A percentile compares a stretch with the other conserved stretches of the same genome.
These are phyloP conservation scores for Ganoderma sinense DNA, from an alignment of 1,284 basidiomycete species.

Conservation along the genomic window DNA sequence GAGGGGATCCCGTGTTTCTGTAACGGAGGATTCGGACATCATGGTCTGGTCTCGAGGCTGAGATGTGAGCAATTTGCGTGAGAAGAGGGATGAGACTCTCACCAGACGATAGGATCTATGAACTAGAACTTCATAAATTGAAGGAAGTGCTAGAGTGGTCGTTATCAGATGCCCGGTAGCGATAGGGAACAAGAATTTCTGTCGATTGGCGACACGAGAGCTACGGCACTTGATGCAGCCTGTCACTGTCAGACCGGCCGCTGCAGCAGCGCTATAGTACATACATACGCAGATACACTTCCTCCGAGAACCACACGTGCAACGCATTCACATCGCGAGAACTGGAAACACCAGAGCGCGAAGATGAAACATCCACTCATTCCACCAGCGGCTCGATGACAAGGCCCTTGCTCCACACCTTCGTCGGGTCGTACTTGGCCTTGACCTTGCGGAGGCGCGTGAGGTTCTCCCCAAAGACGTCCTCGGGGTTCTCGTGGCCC, in stretches of 20 bases:
- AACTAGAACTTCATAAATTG: not conserved
- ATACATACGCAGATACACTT: not conserved
- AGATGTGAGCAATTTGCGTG: not conserved
- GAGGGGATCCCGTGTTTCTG: not conserved
- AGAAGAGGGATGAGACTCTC: not conserved
- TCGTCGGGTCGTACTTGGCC: constrained; percentile 45
- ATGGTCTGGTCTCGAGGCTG: not conserved
- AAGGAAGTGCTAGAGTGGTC: not conserved
- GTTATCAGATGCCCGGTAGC: not conserved
- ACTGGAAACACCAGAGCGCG: not conserved
- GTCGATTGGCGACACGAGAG: not conserved
- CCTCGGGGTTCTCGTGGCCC: constrained; percentile 34
- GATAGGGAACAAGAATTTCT: not conserved
- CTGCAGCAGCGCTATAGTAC: not conserved
- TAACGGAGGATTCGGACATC: not conserved
- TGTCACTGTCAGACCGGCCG: not conserved
- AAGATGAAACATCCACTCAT: constrained; percentile 5
- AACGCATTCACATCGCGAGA: not conserved
- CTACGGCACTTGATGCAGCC: not conserved
- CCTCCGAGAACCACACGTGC: not conserved
- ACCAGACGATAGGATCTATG: not conserved
- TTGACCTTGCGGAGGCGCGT: constrained; percentile 40
- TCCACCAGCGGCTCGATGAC: constrained; percentile 31
- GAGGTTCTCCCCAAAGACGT: constrained; percentile 42
- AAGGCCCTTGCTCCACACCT: constrained; percentile 41